Conservation (phyloP, 768 basidiomycete genomes). For the Boletellus ananas region DNA sequence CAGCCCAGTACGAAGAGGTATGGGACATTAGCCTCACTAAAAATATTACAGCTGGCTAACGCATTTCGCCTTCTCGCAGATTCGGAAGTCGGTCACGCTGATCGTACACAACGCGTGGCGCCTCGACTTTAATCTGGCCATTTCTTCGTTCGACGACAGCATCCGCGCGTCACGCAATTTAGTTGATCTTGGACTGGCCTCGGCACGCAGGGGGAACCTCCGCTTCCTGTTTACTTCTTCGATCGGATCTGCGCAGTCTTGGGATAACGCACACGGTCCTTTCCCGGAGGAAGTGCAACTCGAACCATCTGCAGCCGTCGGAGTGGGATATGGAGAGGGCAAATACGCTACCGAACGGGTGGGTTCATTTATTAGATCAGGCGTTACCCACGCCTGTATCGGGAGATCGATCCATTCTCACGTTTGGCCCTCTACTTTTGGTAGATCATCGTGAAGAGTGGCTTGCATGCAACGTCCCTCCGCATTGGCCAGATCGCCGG, state of each 20-base stretch:
- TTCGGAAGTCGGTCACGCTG: constrained; percentile 31
- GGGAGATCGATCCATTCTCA: not conserved
- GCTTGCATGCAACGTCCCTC: constrained; percentile 35
- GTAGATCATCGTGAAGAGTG: constrained; percentile 38
- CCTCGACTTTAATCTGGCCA: constrained; percentile 40
- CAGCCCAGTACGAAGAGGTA: constrained; percentile 19
- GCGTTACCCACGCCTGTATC: not conserved
- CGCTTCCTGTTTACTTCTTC: constrained; percentile 43
- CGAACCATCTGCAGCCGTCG: constrained; percentile 33
- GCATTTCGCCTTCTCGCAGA: constrained; percentile 14
- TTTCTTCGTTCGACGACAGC: constrained; percentile 42
- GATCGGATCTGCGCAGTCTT: constrained; percentile 31
- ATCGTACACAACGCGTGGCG: constrained; percentile 45
- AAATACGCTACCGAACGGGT: constrained; percentile 44
- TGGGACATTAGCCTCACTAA: not conserved
- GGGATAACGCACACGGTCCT: constrained; percentile 26
- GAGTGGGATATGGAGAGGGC: constrained; percentile 43
- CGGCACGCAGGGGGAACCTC: constrained; percentile 20
- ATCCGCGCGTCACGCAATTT: constrained; percentile 38
- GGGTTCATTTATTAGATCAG: constrained; percentile 1
- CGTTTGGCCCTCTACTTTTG: not conserved
- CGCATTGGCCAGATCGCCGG: constrained; percentile 48
- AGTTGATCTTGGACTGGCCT: constrained; percentile 29
- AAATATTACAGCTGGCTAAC: not conserved
- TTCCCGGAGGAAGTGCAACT: constrained; percentile 35